Percentiles rank a stretch among this genome's conserved stretches.
These are phyloP conservation scores for Yarrowia hollandica DNA, from an alignment of 805 yeast species.

Conservation along the genomic window DNA sequence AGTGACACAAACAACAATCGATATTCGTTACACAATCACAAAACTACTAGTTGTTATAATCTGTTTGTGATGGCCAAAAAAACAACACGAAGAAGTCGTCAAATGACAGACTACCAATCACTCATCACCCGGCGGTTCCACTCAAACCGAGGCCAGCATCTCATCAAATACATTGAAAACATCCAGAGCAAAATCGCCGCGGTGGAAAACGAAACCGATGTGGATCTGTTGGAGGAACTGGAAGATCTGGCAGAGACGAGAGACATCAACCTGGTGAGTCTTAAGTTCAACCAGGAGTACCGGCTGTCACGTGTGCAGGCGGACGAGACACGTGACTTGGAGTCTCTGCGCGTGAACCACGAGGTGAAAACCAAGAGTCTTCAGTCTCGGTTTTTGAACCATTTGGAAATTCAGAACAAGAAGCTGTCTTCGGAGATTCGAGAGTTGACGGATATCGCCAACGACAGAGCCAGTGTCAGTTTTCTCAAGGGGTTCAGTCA, in stretches of 20 bases:
- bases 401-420: constrained; percentile 9
- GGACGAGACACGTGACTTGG: constrained; percentile 11
- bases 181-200: constrained; percentile 24
- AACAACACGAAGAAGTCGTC: constrained; percentile 5
- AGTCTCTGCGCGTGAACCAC: constrained; percentile 5
- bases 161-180: constrained; percentile 21
- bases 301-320: constrained; percentile 1
- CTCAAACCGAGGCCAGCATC: constrained; percentile 25
- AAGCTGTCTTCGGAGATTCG: constrained; percentile 14
- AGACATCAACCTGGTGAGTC: constrained; percentile 18
- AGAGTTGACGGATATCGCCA: constrained; percentile 8
- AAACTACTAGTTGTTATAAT: too few relatives aligned
- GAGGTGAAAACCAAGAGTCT: constrained; percentile 8
- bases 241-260: constrained; percentile 14
- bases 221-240: constrained; percentile 23
- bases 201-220: constrained; percentile 22
- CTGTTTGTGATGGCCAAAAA: constrained; percentile 22
- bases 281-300: constrained; percentile 22
- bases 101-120: constrained; percentile 23
- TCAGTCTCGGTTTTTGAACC: constrained; percentile 7
- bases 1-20: neutral
- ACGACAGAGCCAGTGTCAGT: constrained; percentile 1
- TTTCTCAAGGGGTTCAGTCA: constrained; percentile 8
- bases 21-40: neutral
- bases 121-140: constrained; percentile 14